Conservation (phyloP, 1,284 basidiomycete genomes). For the Puccinia brachypodii region DNA sequence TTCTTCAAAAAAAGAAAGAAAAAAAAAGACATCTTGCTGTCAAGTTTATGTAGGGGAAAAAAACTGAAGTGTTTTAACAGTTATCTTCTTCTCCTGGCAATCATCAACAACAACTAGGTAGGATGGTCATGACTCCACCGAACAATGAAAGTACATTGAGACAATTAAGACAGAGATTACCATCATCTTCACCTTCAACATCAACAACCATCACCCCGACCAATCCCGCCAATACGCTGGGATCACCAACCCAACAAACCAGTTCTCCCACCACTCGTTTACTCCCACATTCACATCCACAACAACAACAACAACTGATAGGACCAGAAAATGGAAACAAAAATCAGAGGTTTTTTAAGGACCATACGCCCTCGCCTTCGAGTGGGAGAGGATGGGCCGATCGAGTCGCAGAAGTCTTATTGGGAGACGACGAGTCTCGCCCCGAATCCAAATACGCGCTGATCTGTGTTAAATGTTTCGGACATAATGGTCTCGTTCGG, state of each 20-base stretch:
- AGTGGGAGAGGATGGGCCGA: conserved; percentile 68
- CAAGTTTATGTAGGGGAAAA: too few relatives aligned
- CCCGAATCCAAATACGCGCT: conserved; percentile 72
- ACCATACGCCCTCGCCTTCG: conserved; percentile 22
- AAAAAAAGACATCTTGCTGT: too few relatives aligned
- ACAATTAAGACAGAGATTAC: conserved; percentile 7
- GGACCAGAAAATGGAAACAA: background rate
- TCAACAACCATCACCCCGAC: background rate
- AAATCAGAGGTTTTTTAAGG: too few relatives aligned
- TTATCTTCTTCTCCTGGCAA: background rate
- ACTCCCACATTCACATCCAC: conserved; percentile 72
- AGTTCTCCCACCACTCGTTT: background rate
- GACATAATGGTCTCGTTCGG: conserved; percentile 89
- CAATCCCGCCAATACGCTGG: background rate
- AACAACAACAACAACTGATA: conserved; percentile 67
- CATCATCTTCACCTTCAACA: background rate
- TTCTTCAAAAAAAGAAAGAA: conserved; percentile 24
- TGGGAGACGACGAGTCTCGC: conserved; percentile 75
- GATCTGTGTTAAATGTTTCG: conserved; percentile 88
- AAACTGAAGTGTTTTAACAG: background rate
- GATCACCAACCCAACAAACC: background rate
- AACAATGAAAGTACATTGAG: background rate
- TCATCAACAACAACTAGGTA: background rate
- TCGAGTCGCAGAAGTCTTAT: conserved; percentile 77
- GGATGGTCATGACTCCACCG: conserved; percentile 9